Evolutionary conservation across 208 protist genomes (phyloP).

Genomic region (Crithidia thermophila): DNA sequence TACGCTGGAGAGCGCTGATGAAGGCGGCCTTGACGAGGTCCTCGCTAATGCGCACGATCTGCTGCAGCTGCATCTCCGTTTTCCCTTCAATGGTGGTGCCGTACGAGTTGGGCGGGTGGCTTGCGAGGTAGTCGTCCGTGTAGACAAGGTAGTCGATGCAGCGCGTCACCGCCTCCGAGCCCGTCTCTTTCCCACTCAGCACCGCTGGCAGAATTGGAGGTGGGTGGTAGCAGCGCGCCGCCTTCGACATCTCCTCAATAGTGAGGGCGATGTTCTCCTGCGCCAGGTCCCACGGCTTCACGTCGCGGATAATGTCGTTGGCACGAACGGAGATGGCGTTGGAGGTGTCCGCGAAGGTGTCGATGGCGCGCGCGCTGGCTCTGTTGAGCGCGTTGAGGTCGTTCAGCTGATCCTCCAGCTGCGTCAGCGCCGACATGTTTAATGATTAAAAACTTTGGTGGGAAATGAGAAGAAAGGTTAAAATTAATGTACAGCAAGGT

Average conservation of each 20-base stretch:
- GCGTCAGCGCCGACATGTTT: constrained; percentile 52
- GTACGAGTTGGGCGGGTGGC: constrained; percentile 70
- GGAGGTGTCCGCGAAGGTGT: constrained; percentile 85
- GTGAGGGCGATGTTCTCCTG: constrained; percentile 87
- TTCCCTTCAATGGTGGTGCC: constrained; percentile 52
- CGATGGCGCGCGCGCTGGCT: constrained; percentile 67
- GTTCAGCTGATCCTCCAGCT: constrained; percentile 78
- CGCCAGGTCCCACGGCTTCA: constrained; percentile 85
- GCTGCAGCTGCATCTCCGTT: constrained; percentile 48
- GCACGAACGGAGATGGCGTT: constrained; percentile 66
- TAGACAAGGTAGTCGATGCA: constrained; percentile 91
- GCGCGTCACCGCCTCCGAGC: constrained; percentile 55
- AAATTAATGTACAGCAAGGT: no score
- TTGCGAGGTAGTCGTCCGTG: constrained; percentile 76
- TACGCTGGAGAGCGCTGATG: constrained; percentile 58
- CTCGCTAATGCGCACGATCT: constrained; percentile 69
- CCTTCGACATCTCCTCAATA: constrained; percentile 86
- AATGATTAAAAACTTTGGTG: neutral
- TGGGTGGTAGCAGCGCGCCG: constrained; percentile 85
- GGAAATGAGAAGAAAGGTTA: constrained; percentile 13
- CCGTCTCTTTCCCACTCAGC: constrained; percentile 58
- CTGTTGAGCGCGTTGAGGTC: constrained; percentile 68
- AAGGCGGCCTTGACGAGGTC: constrained; percentile 70
- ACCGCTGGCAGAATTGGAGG: constrained; percentile 69
- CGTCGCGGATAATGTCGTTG: constrained; percentile 70